A percentile compares a stretch with the other conserved stretches of the same genome.
Conservation (phyloP, 768 basidiomycete species). For the Rhizopogon roseolus region DNA sequence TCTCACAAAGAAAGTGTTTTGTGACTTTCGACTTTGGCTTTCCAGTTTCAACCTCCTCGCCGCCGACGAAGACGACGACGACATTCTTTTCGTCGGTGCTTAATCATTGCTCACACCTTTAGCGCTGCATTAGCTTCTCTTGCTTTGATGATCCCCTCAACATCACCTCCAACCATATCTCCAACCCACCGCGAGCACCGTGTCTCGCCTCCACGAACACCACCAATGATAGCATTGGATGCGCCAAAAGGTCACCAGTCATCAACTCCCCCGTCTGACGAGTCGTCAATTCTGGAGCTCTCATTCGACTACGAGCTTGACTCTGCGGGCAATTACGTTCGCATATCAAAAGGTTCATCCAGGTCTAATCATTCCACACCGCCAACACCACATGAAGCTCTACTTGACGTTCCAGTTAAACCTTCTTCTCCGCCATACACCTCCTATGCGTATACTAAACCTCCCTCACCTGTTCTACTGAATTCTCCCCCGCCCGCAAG, state of each 20-base stretch:
- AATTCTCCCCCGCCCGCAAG: constrained; percentile 34
- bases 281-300: constrained; percentile 41
- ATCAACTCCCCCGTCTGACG: constrained; percentile 37
- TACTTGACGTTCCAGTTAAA: constrained; percentile 19
- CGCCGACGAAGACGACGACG: constrained; percentile 16
- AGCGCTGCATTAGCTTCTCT: background rate
- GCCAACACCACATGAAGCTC: constrained; percentile 35
- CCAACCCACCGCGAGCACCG: constrained; percentile 25
- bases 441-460: constrained; percentile 18
- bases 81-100: constrained; percentile 8
- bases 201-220: constrained; percentile 25
- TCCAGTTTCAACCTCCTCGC: constrained; percentile 8
- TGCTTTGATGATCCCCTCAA: constrained; percentile 17
- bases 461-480: constrained; percentile 30
- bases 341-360: constrained; percentile 39
- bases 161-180: constrained; percentile 19
- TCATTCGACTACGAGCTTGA: constrained; percentile 45
- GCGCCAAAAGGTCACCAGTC: constrained; percentile 26
- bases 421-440: constrained; percentile 23
- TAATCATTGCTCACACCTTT: background rate
- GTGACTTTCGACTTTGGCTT: constrained; percentile 4
- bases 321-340: constrained; percentile 40
- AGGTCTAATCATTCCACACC: constrained; percentile 33
- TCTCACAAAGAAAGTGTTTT: constrained; percentile 19
- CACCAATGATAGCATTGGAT: constrained; percentile 22